Percentiles rank a stretch among this genome's conserved stretches.
These are phyloP conservation scores for Rosa multiflora DNA, from an alignment of 306 rosid species.

Conservation along the genomic window DNA sequence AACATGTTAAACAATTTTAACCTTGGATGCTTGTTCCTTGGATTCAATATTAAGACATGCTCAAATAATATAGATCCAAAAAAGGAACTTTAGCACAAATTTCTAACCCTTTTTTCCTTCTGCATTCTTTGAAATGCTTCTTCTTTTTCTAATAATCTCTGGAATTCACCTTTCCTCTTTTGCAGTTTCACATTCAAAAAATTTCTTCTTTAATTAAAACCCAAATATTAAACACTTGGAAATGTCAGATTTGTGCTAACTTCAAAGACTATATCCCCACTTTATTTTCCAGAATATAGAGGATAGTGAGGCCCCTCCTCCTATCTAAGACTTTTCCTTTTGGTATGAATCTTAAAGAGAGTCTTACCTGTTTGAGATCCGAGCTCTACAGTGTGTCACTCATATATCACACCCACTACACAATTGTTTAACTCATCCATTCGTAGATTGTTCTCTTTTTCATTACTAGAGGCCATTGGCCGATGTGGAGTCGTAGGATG, in stretches of 20 bases:
- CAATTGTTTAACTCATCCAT: slow-evolving; percentile 38
- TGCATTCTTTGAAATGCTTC: slow-evolving; percentile 29
- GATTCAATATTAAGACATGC: slow-evolving; percentile 62
- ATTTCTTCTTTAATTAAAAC: neutral
- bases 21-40: slow-evolving; percentile 85
- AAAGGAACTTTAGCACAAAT: slow-evolving; percentile 81
- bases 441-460: slow-evolving; percentile 22
- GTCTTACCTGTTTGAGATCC: slow-evolving; percentile 72
- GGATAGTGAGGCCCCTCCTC: slow-evolving; percentile 35
- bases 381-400: slow-evolving; percentile 66
- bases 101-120: slow-evolving; percentile 50
- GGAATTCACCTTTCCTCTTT: slow-evolving; percentile 40
- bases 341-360: slow-evolving; percentile 44
- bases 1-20: slow-evolving; percentile 15
- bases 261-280: slow-evolving; percentile 45
- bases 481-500: slow-evolving; percentile 29
- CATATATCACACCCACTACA: slow-evolving; percentile 25
- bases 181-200: slow-evolving; percentile 35
- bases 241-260: slow-evolving; percentile 63
- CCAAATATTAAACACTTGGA: slow-evolving; percentile 34
- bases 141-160: slow-evolving; percentile 29
- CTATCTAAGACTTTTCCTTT: slow-evolving; percentile 32
- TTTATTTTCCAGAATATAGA: slow-evolving; percentile 21
- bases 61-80: slow-evolving; percentile 31
- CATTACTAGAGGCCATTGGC: slow-evolving; percentile 22